Percentiles rank a stretch among this genome's conserved stretches.
These are phyloP conservation scores for Phytophthora hibernalis DNA, from an alignment of 352 stramenopile genomes.

Conservation along the genomic window DNA sequence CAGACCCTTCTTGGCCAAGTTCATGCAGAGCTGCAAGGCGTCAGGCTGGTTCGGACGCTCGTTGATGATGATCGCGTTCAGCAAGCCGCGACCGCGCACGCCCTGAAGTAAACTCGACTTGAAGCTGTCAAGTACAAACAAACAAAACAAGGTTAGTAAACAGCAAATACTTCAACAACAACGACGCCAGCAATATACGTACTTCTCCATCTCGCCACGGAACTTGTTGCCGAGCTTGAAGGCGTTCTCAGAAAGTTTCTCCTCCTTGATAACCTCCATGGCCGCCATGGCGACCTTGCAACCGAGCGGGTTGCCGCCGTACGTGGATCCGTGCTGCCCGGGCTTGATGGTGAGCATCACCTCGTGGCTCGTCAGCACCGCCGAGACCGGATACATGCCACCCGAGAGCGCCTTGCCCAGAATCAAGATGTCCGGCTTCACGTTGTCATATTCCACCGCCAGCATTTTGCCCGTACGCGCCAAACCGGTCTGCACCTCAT, in stretches of 20 bases:
- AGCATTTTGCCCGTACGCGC: conserved; percentile 97
- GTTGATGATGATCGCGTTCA: conserved; percentile 99
- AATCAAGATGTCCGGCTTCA: conserved; percentile 98
- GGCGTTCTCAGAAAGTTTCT: conserved; percentile 96
- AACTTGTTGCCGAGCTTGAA: conserved; percentile 95
- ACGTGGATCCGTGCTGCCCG: conserved; percentile 97
- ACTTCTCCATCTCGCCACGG: conserved; percentile 85
- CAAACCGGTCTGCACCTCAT: conserved; percentile 98
- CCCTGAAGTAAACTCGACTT: conserved; percentile 69
- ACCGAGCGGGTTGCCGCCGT: conserved; percentile 97
- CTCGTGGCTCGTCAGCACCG: conserved; percentile 96
- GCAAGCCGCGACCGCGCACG: conserved; percentile 95
- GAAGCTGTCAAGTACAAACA: conserved; percentile 41
- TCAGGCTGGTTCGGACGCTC: conserved; percentile 85
- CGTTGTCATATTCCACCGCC: conserved; percentile 95
- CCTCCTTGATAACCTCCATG: conserved; percentile 93
- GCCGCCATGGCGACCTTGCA: conserved; percentile 98
- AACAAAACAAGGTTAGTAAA: conserved; percentile 9
- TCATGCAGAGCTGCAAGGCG: conserved; percentile 97
- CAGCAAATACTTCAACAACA: not conserved
- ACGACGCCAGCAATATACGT: conserved; percentile 27
- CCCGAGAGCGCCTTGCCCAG: conserved; percentile 97
- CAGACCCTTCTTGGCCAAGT: conserved; percentile 90
- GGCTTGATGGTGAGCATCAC: conserved; percentile 99
- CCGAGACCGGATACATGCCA: conserved; percentile 97